phyloP scores from a whole-genome alignment of 208 protist genomes.

The Crithidia expoeki region DNA sequence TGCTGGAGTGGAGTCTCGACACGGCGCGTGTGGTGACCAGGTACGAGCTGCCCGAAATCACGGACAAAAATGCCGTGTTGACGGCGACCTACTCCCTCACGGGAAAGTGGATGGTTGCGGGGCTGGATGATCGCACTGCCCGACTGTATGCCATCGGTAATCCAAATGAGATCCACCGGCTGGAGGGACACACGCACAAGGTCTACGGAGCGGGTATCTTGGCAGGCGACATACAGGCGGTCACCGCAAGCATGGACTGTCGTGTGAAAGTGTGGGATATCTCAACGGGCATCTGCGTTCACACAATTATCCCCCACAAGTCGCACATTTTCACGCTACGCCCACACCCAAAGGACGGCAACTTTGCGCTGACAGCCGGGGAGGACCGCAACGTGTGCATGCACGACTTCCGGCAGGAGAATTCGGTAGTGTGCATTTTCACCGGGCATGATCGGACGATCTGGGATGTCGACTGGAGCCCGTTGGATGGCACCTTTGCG shows the following conservation, averaged over 20 bases:
- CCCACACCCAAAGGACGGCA: slow-evolving; percentile 34
- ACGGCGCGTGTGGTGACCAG: slow-evolving; percentile 18
- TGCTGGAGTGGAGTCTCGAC: slow-evolving; percentile 40
- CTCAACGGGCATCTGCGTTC: slow-evolving; percentile 32
- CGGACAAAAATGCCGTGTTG: slow-evolving; percentile 26
- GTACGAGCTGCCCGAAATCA: slow-evolving; percentile 29
- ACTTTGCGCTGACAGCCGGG: slow-evolving; percentile 55
- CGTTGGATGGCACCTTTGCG: slow-evolving; percentile 36
- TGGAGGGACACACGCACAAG: slow-evolving; percentile 60
- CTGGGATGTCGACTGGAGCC: slow-evolving; percentile 61
- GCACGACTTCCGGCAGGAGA: slow-evolving; percentile 65
- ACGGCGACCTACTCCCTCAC: slow-evolving; percentile 30
- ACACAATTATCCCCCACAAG: slow-evolving; percentile 35
- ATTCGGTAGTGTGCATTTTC: slow-evolving; percentile 47
- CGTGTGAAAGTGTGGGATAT: slow-evolving; percentile 66
- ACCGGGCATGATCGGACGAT: slow-evolving; percentile 63
- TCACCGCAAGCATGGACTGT: slow-evolving; percentile 65
- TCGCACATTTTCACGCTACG: slow-evolving; percentile 67
- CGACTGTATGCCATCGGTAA: slow-evolving; percentile 35
- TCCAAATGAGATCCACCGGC: slow-evolving; percentile 22
- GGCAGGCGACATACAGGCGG: slow-evolving; percentile 35
- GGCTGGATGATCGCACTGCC: slow-evolving; percentile 39
- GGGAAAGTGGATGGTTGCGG: slow-evolving; percentile 32
- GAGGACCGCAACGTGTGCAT: slow-evolving; percentile 57
- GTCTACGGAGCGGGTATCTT: slow-evolving; percentile 59